Evolutionary conservation across 2,329 filamentous ascomycete genomes (phyloP), one percentile per base, ranked within the genome.

Genomic region (Claviceps spartinae): DNA sequence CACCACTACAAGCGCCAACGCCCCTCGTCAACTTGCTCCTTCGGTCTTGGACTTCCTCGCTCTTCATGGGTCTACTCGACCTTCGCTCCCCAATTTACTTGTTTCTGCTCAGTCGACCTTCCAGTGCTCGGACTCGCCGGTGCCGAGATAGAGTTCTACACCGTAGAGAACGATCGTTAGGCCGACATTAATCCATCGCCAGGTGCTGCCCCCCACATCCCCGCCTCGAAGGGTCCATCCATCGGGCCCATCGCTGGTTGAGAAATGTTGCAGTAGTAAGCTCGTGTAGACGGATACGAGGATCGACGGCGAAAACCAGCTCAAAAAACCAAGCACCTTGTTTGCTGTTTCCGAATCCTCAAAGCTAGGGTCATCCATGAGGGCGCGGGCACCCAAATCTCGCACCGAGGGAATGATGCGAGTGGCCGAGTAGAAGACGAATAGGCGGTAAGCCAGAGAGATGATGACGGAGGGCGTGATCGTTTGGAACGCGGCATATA

Each of bases 211-310:
- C 13, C 88, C 89, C 13, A 65, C 66, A 60, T 89, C 87, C 5
- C 86, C 88, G 16, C 88, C 87, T 61, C 90, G 83, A 49, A 86
- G 82, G 2, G 84, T 90, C 89, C 90, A 96, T 74, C 90, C 80
- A 51, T 78, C 79, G 2, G 79, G 78, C 2, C 80, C 81, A 56
- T 85, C 80, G 50, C 76, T 85, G 11, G 86, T 84, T 5, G 88
- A 86, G 63, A 98, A 97, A 67, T 98, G 93, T 66, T 97, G 93
- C 72, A 97, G 84, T 37, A 98, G 72, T 49, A 98, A 71, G 67
- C 90, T 96, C 2, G 93, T 98, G 68, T 98, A 98, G 34, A 97
- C 90, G 4, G 93, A 86, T 55, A 98, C 91, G 51, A 98, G 76
- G 52, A 97, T 94, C 24, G 87, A 94, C 0, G 93, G 91, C 18